Conservation (phyloP, 306 rosid genomes). For the Cyamopsis tetragonoloba region DNA sequence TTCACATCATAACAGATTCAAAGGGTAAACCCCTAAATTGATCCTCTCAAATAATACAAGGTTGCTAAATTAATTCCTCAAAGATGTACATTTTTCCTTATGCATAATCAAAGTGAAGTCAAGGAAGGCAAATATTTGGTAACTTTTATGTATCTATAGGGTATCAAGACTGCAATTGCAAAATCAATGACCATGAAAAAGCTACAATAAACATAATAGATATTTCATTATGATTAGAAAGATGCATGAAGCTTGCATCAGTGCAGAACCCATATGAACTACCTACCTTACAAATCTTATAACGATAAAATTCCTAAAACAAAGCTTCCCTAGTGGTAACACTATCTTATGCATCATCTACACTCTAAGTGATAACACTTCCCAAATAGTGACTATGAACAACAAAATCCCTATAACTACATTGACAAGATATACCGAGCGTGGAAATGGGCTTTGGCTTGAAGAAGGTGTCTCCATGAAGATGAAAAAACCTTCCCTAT, state of each 20-base stretch:
- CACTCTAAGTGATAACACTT: constrained; percentile 32
- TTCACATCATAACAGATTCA: background rate
- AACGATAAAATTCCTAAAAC: background rate
- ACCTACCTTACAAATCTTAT: background rate
- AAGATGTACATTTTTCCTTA: background rate
- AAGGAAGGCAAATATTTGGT: background rate
- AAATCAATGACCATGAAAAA: background rate
- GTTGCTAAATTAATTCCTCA: background rate
- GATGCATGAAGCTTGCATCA: background rate
- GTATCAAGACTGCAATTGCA: background rate
- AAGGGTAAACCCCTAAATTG: background rate
- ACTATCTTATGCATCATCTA: background rate
- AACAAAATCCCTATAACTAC: constrained; percentile 18
- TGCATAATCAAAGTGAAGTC: background rate
- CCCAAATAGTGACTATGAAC: constrained; percentile 26
- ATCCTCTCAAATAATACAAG: background rate
- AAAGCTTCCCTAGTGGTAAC: background rate
- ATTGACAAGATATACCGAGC: constrained; percentile 22
- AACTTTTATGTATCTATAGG: background rate
- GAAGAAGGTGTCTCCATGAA: constrained; percentile 17
- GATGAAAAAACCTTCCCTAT: constrained; percentile 23
- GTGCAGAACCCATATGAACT: background rate
- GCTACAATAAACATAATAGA: background rate
- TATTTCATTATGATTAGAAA: background rate
- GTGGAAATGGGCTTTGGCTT: constrained; percentile 29